These are phyloP conservation scores for Austroboletus novae-zelandiae DNA, from an alignment of 1,284 basidiomycete species.

Conservation along the genomic window DNA sequence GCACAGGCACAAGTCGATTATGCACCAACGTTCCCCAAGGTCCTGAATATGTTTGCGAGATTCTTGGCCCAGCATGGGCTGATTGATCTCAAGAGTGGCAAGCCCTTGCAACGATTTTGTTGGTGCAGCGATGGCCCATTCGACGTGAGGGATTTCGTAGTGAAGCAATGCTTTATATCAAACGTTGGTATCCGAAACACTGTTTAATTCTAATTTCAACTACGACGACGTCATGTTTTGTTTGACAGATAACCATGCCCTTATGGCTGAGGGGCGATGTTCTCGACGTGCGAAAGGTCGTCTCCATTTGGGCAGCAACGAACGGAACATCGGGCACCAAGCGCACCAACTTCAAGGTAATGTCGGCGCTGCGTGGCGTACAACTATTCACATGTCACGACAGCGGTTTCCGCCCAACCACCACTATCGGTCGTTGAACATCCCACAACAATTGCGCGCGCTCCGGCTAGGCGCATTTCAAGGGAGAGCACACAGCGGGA, in stretches of 20 bases:
- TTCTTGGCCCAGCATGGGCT: slow-evolving; percentile 72
- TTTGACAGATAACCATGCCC: slow-evolving; percentile 60
- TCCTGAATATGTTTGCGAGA: slow-evolving; percentile 59
- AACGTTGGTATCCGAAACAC: slow-evolving; percentile 46
- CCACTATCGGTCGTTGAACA: slow-evolving; percentile 49
- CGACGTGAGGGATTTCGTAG: slow-evolving; percentile 82
- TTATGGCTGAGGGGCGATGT: slow-evolving; percentile 68
- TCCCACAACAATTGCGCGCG: slow-evolving; percentile 57
- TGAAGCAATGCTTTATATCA: slow-evolving; percentile 86
- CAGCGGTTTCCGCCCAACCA: slow-evolving; percentile 14
- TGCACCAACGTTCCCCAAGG: slow-evolving; percentile 74
- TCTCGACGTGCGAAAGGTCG: slow-evolving; percentile 65
- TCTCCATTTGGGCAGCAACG: slow-evolving; percentile 43
- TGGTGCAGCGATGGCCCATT: slow-evolving; percentile 82
- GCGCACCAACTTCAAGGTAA: slow-evolving; percentile 28
- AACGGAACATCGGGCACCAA: slow-evolving; percentile 20
- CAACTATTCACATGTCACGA: slow-evolving; percentile 12
- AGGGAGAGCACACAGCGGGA: slow-evolving; percentile 83
- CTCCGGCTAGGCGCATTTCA: slow-evolving; percentile 66
- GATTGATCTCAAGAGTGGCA: slow-evolving; percentile 56
- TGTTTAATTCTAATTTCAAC: slow-evolving; percentile 32
- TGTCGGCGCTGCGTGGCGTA: slow-evolving; percentile 6
- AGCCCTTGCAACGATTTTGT: slow-evolving; percentile 59
- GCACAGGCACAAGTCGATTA: slow-evolving; percentile 73
- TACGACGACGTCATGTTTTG: slow-evolving; percentile 6